Conservation (phyloP, 164 flowering plant genomes). For the Malania oleifera region DNA sequence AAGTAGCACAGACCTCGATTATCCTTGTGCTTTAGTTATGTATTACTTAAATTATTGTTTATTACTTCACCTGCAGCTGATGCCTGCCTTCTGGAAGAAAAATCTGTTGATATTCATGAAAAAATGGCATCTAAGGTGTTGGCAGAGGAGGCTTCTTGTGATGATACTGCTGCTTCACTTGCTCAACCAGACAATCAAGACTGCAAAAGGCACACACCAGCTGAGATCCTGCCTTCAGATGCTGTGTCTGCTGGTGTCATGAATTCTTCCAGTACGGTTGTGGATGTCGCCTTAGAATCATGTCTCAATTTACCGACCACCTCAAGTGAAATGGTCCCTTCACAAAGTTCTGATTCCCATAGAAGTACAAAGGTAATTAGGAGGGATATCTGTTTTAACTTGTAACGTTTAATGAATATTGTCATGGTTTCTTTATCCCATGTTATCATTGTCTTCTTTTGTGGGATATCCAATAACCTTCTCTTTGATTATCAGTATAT, state of each 20-base stretch:
- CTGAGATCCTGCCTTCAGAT: constrained; percentile 16
- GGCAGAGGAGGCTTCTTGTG: constrained; percentile 17
- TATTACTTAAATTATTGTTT: not conserved
- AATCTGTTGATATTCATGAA: constrained; percentile 15
- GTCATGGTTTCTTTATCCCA: too few species aligned
- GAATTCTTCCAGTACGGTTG: constrained; percentile 17
- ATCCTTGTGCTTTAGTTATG: not conserved
- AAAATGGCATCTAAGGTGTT: constrained; percentile 13
- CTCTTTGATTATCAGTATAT: not conserved
- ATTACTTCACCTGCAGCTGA: constrained; percentile 22
- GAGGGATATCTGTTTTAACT: too few species aligned
- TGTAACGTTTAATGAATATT: too few species aligned
- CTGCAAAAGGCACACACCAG: constrained; percentile 22
- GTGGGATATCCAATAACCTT: too few species aligned
- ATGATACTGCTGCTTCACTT: constrained; percentile 18
- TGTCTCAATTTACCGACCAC: constrained; percentile 19
- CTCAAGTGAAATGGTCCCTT: constrained; percentile 23
- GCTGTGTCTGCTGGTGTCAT: constrained; percentile 19
- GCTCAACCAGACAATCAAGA: constrained; percentile 18
- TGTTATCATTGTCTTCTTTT: too few species aligned
- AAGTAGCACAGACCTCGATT: not conserved
- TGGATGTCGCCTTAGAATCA: constrained; percentile 23
- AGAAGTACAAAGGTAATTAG: constrained; percentile 49
- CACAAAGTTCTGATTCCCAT: constrained; percentile 25
- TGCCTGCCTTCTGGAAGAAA: constrained; percentile 14